phyloP scores from a whole-genome alignment of 495 filamentous ascomycete genomes.

The Neurospora hispaniola region DNA sequence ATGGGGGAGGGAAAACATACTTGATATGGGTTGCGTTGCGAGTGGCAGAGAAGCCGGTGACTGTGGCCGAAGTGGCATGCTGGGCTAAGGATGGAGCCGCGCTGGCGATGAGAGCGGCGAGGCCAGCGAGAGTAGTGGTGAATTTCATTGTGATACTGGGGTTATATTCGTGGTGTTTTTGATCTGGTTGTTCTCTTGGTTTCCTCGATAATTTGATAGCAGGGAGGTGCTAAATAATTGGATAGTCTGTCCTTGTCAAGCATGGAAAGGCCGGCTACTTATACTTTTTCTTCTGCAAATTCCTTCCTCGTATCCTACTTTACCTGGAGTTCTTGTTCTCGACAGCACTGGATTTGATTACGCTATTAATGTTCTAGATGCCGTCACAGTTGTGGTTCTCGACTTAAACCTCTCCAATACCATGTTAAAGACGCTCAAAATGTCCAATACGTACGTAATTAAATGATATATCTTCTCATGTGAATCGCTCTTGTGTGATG shows the following conservation, averaged over 20 bases:
- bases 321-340: neutral
- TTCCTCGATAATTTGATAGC: too few relatives aligned
- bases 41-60: slow-evolving; percentile 1
- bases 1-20: neutral
- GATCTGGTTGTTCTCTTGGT: neutral
- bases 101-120: neutral
- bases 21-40: neutral
- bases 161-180: neutral
- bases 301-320: neutral
- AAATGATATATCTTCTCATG: neutral
- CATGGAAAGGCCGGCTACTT: neutral
- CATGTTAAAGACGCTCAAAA: neutral
- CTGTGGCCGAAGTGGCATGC: neutral
- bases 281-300: neutral
- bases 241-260: neutral
- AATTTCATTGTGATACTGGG: neutral
- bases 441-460: neutral
- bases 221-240: too few relatives aligned
- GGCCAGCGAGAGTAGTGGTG: neutral
- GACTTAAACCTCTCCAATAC: neutral
- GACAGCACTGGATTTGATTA: neutral
- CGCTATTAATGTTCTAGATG: neutral
- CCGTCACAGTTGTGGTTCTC: neutral
- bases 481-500: neutral
- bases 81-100: neutral